A percentile compares a stretch with the other conserved stretches of the same genome.
phyloP scores from a whole-genome alignment of 2,329 filamentous ascomycete genomes.

The Fusarium stilboides region DNA sequence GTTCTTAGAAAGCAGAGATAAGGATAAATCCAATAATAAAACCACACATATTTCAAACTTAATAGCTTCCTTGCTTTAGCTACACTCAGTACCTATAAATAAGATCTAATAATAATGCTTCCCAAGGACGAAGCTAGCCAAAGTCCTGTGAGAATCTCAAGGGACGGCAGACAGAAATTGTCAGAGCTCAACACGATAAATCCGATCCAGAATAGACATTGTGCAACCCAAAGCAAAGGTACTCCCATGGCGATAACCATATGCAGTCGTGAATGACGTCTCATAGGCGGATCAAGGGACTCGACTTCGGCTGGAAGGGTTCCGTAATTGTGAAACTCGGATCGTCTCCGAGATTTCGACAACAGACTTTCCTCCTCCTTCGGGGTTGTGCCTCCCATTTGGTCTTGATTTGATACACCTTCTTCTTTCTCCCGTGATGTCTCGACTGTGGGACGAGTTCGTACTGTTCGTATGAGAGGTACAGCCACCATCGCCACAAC shows the following conservation, averaged over 20 bases:
- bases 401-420: rapidly evolving
- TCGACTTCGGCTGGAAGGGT: neutral
- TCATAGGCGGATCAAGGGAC: neutral
- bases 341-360: neutral
- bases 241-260: neutral
- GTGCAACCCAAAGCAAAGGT: slow-evolving; percentile 4
- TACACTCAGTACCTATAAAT: neutral
- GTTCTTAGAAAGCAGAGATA: no score
- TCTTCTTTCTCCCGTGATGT: rapidly evolving
- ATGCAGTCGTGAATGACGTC: neutral
- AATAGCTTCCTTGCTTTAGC: no score
- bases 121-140: neutral
- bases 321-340: neutral
- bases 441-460: neutral
- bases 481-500: neutral
- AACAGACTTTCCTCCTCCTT: neutral
- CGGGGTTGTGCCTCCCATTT: no score
- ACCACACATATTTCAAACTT: no score
- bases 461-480: neutral
- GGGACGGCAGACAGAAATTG: neutral
- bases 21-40: no score
- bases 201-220: slow-evolving; percentile 36
- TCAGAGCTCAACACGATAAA: slow-evolving; percentile 24
- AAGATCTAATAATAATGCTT: neutral
- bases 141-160: rapidly evolving